phyloP scores from a whole-genome alignment of 495 filamentous ascomycete species.

The Penicillium arizonense region DNA sequence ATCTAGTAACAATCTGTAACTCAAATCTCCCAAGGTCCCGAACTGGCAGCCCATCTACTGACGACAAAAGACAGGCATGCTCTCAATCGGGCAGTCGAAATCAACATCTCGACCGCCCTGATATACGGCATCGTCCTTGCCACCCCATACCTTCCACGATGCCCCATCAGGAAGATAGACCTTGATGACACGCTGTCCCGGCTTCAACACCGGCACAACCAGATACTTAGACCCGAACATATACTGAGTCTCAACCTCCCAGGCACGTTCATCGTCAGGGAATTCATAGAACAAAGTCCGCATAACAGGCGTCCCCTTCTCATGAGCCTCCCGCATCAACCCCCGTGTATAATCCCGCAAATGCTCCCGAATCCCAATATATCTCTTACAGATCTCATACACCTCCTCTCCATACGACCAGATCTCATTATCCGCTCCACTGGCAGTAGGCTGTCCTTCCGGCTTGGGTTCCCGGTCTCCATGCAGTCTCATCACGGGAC shows the following conservation, averaged over 20 bases:
- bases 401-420: slow-evolving; percentile 58
- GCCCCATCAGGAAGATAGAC: slow-evolving; percentile 49
- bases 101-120: slow-evolving; percentile 37
- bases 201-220: slow-evolving; percentile 46
- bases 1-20: neutral
- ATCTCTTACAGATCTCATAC: slow-evolving; percentile 55
- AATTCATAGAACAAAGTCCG: slow-evolving; percentile 58
- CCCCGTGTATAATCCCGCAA: slow-evolving; percentile 49
- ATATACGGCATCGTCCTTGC: slow-evolving; percentile 14
- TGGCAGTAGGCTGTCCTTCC: slow-evolving; percentile 33
- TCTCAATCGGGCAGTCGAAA: slow-evolving; percentile 47
- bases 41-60: neutral
- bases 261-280: slow-evolving; percentile 44
- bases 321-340: slow-evolving; percentile 54
- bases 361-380: slow-evolving; percentile 51
- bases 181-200: slow-evolving; percentile 36
- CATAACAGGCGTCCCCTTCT: slow-evolving; percentile 54
- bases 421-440: slow-evolving; percentile 54
- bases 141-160: slow-evolving; percentile 41
- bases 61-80: slow-evolving; percentile 48
- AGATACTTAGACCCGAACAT: slow-evolving; percentile 56
- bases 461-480: slow-evolving; percentile 56
- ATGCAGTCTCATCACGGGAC: slow-evolving; percentile 59
- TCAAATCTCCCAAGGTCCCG: neutral
- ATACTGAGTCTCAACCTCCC: slow-evolving; percentile 53